Base-by-base conservation (phyloP, 257 asterid species). In the Scutellaria minor region DNA sequence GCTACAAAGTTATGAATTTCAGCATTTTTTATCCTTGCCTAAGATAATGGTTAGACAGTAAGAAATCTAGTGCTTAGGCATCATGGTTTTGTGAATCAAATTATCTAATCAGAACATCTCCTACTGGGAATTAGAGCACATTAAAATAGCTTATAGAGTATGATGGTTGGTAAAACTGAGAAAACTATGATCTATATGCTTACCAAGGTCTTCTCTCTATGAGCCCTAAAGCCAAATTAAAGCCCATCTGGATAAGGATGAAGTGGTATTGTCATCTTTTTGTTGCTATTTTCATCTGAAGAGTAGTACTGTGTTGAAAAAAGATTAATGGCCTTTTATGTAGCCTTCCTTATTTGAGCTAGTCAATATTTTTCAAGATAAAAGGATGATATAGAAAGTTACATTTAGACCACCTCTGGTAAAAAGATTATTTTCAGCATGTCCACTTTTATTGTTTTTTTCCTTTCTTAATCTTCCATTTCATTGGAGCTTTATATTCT, bases 331-430 rank as follows among this genome's bases (percentile, higher is more conserved):
- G 15, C 68, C 27, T 24, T 24, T 24, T 24, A 24, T 24, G 27
- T 24, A 24, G 27, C 27, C 27, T 24, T 1, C 61, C 41, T 46
- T 44, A 44, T 15, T 11, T 65, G 14, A 20, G 24, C 35, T 46
- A 4, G 51, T 64, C 61, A 18, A 45, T 56, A 48, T 57, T 22
- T 53, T 55, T 56, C 47, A 6, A n/a, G 72, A 24, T 53, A 46
- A 44, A 60, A n/a, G 14, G 39, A 48, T 66, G 14, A 46, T 44
- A 11, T 18, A 31, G 47, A 50, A 18, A 69, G 31, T 27, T 58
- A n/a, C 44, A 70, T 56, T 56, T 61, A 14, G 42, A 62, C 31
- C 6, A 37, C 6, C 22, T 18, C 40, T 1, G 39, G 6, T 13
- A 39, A 40, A 22, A 55, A 35, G 24, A 58, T 18, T 72, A 52